These are phyloP conservation scores for Filosporella fistucella DNA, from an alignment of 495 filamentous ascomycete species.

Conservation along the genomic window DNA sequence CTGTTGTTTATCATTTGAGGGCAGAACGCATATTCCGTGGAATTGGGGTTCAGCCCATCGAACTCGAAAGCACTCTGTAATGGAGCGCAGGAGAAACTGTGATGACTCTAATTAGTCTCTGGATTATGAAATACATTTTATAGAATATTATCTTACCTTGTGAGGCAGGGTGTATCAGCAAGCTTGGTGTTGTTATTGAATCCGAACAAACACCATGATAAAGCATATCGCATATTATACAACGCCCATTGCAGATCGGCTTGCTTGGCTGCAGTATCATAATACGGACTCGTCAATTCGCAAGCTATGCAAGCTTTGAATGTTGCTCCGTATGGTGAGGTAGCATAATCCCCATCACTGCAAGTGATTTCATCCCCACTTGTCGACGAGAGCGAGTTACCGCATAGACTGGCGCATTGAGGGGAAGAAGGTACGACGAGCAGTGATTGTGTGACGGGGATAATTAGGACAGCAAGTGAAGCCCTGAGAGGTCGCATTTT, in stretches of 20 bases:
- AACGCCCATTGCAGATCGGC: conserved; percentile 57
- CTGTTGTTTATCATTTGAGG: too few relatives aligned
- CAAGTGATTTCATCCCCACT: conserved; percentile 50
- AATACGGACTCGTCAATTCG: conserved; percentile 48
- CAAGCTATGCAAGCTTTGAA: conserved; percentile 59
- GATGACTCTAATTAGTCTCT: background rate
- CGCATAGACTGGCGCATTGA: conserved; percentile 21
- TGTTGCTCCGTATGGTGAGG: conserved; percentile 25
- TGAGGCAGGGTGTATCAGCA: conserved; percentile 17
- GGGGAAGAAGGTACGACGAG: conserved; percentile 2
- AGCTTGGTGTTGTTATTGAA: conserved; percentile 22
- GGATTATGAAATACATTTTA: background rate
- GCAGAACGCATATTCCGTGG: conserved; percentile 19
- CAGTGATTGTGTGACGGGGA: conserved; percentile 1
- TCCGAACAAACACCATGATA: conserved; percentile 35
- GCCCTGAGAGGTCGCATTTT: conserved; percentile 11
- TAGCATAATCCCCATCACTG: conserved; percentile 42
- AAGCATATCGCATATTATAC: conserved; percentile 41
- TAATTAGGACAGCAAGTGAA: conserved; percentile 9
- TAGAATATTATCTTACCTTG: too few relatives aligned
- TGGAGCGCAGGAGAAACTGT: conserved; percentile 18
- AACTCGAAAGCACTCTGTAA: conserved; percentile 17
- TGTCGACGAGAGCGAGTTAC: conserved; percentile 20
- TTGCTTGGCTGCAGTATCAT: conserved; percentile 39
- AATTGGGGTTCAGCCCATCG: conserved; percentile 11